phyloP scores from a whole-genome alignment of 2,329 filamentous ascomycete species.

The Sporothrix pallida region DNA sequence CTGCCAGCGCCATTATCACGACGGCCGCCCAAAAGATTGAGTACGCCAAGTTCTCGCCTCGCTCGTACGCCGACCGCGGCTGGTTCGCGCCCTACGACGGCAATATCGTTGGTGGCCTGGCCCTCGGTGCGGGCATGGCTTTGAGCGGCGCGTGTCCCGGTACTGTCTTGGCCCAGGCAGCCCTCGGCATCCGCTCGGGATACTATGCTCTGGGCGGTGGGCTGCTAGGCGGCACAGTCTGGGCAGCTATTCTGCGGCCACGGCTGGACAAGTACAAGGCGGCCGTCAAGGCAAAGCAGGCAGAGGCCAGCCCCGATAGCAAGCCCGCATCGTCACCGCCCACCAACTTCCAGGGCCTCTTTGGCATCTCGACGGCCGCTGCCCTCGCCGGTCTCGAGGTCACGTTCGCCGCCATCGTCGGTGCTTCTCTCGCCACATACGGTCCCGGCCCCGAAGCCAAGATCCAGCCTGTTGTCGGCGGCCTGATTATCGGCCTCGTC shows the following conservation, averaged over 20 bases:
- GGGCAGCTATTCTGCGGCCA: constrained; percentile 52
- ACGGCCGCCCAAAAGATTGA: constrained; percentile 52
- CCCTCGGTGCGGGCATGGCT: constrained; percentile 70
- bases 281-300: constrained; percentile 11
- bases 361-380: constrained; percentile 49
- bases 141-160: constrained; percentile 70
- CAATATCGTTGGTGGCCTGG: constrained; percentile 66
- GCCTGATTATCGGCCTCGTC: constrained; percentile 62
- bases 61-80: constrained; percentile 58
- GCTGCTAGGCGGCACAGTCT: constrained; percentile 60
- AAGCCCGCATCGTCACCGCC: neutral
- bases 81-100: constrained; percentile 64
- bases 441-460: constrained; percentile 42
- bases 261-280: constrained; percentile 32
- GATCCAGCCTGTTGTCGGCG: constrained; percentile 58
- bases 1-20: constrained; percentile 60
- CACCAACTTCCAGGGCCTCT: constrained; percentile 48
- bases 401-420: constrained; percentile 51
- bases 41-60: constrained; percentile 53
- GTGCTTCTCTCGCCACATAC: constrained; percentile 44
- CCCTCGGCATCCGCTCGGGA: constrained; percentile 58
- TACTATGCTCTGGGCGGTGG: constrained; percentile 60
- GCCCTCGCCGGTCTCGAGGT: constrained; percentile 53
- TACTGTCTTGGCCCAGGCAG: constrained; percentile 66
- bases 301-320: neutral